phyloP scores from a whole-genome alignment of 1,284 basidiomycete species.

The Heterobasidion parviporum region DNA sequence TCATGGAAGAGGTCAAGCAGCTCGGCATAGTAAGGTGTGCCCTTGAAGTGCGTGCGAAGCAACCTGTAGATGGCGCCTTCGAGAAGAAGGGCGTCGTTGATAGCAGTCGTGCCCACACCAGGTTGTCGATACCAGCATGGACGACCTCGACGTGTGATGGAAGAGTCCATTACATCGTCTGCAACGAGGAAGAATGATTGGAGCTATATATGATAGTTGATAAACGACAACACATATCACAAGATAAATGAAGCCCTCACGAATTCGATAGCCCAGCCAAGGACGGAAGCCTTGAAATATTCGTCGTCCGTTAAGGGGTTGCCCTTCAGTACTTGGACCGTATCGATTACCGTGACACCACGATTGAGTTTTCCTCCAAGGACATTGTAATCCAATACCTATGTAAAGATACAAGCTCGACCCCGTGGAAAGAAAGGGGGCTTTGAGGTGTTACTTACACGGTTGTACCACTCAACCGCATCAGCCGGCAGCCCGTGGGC shows the following conservation, averaged over 20 bases:
- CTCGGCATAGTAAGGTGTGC: conserved; percentile 82
- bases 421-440: not conserved
- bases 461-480: conserved; percentile 74
- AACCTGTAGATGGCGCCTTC: conserved; percentile 91
- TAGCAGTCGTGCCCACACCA: conserved; percentile 78
- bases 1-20: conserved; percentile 91
- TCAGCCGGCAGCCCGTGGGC: conserved; percentile 75
- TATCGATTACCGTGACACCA: conserved; percentile 92
- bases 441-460: conserved; percentile 33
- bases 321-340: conserved; percentile 82
- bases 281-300: conserved; percentile 83
- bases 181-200: conserved; percentile 98
- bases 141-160: conserved; percentile 92
- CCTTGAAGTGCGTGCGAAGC: conserved; percentile 83
- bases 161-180: conserved; percentile 97
- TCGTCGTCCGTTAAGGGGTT: conserved; percentile 67
- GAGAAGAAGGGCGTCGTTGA: conserved; percentile 98
- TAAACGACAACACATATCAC: not conserved
- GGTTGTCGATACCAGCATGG: conserved; percentile 91
- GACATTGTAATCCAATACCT: conserved; percentile 93
- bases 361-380: conserved; percentile 97
- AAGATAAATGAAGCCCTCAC: conserved; percentile 34
- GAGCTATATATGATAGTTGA: conserved; percentile 42
- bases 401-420: not conserved
- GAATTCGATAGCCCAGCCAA: conserved; percentile 96